Evolutionary conservation across 305 asterid species (phyloP).

Genomic region (Plantago coronopus): DNA sequence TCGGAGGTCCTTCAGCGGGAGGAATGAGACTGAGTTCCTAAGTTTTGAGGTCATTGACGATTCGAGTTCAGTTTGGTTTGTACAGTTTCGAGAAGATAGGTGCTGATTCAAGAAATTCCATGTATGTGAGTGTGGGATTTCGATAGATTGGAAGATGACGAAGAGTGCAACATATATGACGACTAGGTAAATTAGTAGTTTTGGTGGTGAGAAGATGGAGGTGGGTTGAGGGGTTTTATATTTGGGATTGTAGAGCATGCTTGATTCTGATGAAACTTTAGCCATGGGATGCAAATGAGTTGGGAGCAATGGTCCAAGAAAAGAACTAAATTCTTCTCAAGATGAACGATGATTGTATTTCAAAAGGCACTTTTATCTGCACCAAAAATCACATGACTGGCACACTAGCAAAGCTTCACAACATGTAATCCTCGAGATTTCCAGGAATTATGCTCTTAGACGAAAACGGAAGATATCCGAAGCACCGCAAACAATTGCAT

Average conservation of each 20-base stretch:
- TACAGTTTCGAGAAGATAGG: not conserved
- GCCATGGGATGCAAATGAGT: constrained; percentile 17
- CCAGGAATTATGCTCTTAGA: too few relatives aligned
- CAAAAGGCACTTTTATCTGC: too few relatives aligned
- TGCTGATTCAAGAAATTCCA: constrained; percentile 28
- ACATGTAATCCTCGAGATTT: too few relatives aligned
- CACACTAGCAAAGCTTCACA: too few relatives aligned
- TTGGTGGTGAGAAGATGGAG: constrained; percentile 23
- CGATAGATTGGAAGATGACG: constrained; percentile 37
- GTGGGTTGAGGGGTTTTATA: not conserved
- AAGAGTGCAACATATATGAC: constrained; percentile 28
- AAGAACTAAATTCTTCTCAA: not conserved
- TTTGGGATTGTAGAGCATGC: constrained; percentile 9
- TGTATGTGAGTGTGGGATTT: constrained; percentile 23
- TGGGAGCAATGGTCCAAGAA: not conserved
- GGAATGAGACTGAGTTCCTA: constrained; percentile 49
- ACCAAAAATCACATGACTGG: too few relatives aligned
- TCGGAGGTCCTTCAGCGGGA: constrained; percentile 68
- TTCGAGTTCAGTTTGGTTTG: constrained; percentile 26
- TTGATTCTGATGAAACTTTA: constrained; percentile 17
- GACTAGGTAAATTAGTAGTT: constrained; percentile 30
- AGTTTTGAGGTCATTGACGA: constrained; percentile 36
- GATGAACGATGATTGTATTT: too few relatives aligned
- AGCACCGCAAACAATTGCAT: too few relatives aligned
- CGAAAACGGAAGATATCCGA: too few relatives aligned